Base-by-base conservation (phyloP, 257 asterid species). In the Osmanthus fragrans region DNA sequence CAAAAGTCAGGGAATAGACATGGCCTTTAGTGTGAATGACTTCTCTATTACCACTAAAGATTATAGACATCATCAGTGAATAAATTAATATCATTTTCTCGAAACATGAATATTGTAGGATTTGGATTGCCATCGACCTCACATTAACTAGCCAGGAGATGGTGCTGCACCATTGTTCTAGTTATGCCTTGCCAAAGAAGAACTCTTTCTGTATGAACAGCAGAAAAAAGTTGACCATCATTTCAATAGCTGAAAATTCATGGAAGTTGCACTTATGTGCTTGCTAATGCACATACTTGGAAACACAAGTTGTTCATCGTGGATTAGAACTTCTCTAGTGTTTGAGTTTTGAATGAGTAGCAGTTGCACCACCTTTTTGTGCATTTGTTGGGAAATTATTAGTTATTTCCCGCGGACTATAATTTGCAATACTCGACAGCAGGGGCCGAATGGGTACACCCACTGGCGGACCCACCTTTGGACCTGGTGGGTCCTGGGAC, bases 371-470 rank as follows among this genome's bases (percentile, higher is more conserved):
- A 40, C 21, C 12, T 5, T 42, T 7, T 66, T 34, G 69, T 72
- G 49, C 69, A 32, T 72, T 30, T 12, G 39, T 47, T 27, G 5
- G 32, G 71, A 39, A 25, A n/a, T 8, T 25, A n/a, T 13, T 73
- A 51, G 33, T 49, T 54, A 63, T 66, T 71, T n/a, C 11, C 8
- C 7, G 42, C 16, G 39, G 40, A 71, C 34, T 81, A 72, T 76
- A 60, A 66, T 58, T 12, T 66, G 40, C 81, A 11, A 29, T 82
- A 73, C 30, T 77, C 69, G 34, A 67, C 56, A 80, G n/a, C 88
- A 96, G 99, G 85, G 99, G 99, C 64, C 85, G 89, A 89, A 90
- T 96, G 98, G 97, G 97, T 42, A 87, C 84, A 56, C 63, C 65
- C n/a, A n/a, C n/a, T n/a, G n/a, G n/a, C n/a, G n/a, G n/a, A n/a